These are phyloP conservation scores for Linum usitatissimum DNA, from an alignment of 345 rosid genomes.

Conservation along the genomic window DNA sequence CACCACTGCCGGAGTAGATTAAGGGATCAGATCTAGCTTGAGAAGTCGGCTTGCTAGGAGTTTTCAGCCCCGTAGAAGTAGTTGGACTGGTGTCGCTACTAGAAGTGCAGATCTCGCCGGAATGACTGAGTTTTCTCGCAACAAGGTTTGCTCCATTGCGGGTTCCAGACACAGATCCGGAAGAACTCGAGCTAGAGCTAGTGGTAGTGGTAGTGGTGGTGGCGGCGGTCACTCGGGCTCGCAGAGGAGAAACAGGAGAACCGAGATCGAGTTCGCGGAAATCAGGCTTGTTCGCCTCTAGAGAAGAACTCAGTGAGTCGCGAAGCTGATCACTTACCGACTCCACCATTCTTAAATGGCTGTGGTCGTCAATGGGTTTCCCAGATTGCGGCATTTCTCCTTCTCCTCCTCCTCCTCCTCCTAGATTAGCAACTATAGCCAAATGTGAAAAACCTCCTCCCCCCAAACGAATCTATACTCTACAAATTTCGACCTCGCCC, in stretches of 20 bases:
- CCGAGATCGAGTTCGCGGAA: conserved; percentile 69
- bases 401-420: neutral
- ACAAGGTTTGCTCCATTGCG: conserved; percentile 24
- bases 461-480: neutral
- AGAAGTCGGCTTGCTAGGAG: conserved; percentile 23
- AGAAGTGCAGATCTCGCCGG: conserved; percentile 51
- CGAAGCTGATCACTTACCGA: conserved; percentile 34
- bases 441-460: neutral
- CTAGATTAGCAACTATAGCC: neutral
- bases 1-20: conserved; percentile 29
- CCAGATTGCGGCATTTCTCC: conserved; percentile 49
- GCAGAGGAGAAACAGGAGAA: conserved; percentile 84
- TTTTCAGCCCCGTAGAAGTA: conserved; percentile 1
- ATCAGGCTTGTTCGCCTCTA: conserved; percentile 68
- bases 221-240: conserved; percentile 33
- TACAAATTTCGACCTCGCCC: neutral
- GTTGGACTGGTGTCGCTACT: conserved; percentile 49
- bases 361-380: conserved; percentile 25
- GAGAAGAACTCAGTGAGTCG: conserved; percentile 34
- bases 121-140: conserved; percentile 26
- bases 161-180: conserved; percentile 61
- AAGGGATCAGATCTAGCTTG: conserved; percentile 40
- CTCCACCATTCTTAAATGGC: conserved; percentile 25
- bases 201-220: conserved; percentile 37
- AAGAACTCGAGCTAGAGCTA: conserved; percentile 52